A percentile compares a stretch with the other conserved stretches of the same genome.
Conservation (phyloP, 768 basidiomycete species). For the Pulveroboletus sp. region DNA sequence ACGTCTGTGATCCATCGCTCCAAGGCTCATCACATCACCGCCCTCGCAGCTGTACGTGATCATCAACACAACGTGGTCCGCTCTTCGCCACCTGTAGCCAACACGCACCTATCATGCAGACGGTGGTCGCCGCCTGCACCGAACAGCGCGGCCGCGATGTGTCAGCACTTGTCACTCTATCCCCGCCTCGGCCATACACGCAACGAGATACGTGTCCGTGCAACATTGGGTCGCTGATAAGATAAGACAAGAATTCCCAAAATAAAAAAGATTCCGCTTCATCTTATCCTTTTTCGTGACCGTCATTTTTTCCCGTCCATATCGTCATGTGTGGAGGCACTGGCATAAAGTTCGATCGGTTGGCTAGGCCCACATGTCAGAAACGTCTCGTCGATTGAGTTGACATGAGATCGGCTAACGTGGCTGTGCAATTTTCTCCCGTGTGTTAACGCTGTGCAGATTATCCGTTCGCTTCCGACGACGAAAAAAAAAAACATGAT, state of each 20-base stretch:
- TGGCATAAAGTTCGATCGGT: conserved; percentile 7
- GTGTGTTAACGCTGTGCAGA: neutral
- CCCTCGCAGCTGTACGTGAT: conserved; percentile 23
- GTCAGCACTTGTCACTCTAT: conserved; percentile 17
- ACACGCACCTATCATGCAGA: conserved; percentile 3
- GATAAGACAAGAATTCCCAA: conserved; percentile 22
- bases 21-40: conserved; percentile 11
- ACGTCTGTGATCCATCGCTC: neutral
- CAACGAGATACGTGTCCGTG: conserved; percentile 22
- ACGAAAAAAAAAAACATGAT: conserved; percentile 6
- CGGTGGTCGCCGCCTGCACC: conserved; percentile 4
- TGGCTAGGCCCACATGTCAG: conserved; percentile 2
- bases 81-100: conserved; percentile 17
- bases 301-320: conserved; percentile 8
- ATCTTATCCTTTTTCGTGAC: conserved; percentile 13
- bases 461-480: conserved; percentile 24
- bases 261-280: conserved; percentile 1
- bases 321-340: conserved; percentile 9
- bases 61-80: conserved; percentile 13
- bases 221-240: conserved; percentile 25
- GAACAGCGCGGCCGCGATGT: conserved; percentile 11
- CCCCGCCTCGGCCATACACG: conserved; percentile 11
- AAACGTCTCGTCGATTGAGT: conserved; percentile 7
- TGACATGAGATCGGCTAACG: conserved; percentile 14
- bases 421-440: neutral